Base-by-base conservation (phyloP, 2,329 filamentous ascomycete species). In the Hysterium pulicare region DNA sequence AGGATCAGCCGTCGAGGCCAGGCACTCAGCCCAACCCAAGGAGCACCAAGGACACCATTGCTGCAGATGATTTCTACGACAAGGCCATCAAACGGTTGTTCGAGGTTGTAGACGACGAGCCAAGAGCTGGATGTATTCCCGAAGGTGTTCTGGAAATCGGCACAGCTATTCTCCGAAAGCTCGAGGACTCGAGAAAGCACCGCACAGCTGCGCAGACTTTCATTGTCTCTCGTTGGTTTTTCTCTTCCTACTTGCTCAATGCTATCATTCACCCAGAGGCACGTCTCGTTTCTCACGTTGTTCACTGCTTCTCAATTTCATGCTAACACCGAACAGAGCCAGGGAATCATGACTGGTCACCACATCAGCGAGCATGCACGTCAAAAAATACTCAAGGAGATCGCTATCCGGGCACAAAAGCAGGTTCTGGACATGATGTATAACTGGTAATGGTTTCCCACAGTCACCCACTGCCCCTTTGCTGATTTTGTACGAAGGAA, bases 331-430 rank as follows among this genome's bases (percentile, higher is more conserved):
- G 5, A 15, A 36, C 53, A 83, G 79, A 74, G 73, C 15, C 73
- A 79, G 45, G 77, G 76, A 37, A 72, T 82, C 48, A 84, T 97
- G 73, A 79, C 88, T 43, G 88, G 95, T 57, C 91, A 95, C 64
- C 88, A 95, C 69, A 89, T 97, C 56, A 90, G 87, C 38, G 88
- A 94, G 54, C 89, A 91, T 67, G 90, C 89, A 32, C 82, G 93
- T 33, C 87, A 95, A 58, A 90, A 76, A 50, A 76, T 83, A 37
- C 70, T 83, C 44, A 76, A 78, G 48, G 86, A 91, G 61, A 84
- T 96, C 43, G 89, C 86, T 42, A 82, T 86, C 62, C 82, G 85
- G 48, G 86, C 87, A 38, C 86, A 90, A 60, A 84, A 86, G 57
- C 78, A 87, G 50, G 87, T 91, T 10, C 81, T 87, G 46, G 87